These are phyloP conservation scores for Vaccinium corymbosum DNA, from an alignment of 148 eudicot genomes.

Conservation along the genomic window DNA sequence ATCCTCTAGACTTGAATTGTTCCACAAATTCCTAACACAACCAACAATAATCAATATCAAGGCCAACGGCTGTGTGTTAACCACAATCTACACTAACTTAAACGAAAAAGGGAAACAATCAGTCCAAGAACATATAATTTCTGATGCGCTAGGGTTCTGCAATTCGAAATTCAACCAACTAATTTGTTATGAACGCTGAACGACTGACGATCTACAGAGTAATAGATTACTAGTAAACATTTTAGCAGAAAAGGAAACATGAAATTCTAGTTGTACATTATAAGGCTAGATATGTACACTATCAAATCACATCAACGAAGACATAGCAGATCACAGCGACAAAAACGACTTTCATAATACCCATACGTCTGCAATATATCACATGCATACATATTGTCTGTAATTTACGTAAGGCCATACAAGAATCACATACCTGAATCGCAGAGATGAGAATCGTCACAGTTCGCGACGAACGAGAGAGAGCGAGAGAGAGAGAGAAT, in stretches of 20 bases:
- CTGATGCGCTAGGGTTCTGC: background rate
- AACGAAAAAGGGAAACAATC: background rate
- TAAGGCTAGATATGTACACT: too few relatives aligned
- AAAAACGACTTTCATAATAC: background rate
- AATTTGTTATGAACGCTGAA: background rate
- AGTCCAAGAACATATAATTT: background rate
- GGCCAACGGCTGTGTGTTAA: background rate
- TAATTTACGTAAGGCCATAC: background rate
- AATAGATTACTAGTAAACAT: background rate
- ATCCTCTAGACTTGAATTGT: background rate
- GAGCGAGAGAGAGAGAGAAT: background rate
- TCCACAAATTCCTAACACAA: background rate
- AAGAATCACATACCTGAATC: background rate
- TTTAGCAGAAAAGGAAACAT: background rate
- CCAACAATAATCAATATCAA: background rate
- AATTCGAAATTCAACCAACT: background rate
- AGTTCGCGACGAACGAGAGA: background rate
- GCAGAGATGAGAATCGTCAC: background rate
- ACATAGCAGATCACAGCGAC: background rate
- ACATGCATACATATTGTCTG: too few relatives aligned
- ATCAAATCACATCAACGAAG: background rate
- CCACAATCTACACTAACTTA: background rate
- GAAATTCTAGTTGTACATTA: background rate
- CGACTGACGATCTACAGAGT: background rate
- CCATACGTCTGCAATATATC: background rate